A percentile compares a stretch with the other conserved stretches of the same genome.
Evolutionary conservation across 306 rosid species (phyloP).

Genomic region (Malus orientalis): DNA sequence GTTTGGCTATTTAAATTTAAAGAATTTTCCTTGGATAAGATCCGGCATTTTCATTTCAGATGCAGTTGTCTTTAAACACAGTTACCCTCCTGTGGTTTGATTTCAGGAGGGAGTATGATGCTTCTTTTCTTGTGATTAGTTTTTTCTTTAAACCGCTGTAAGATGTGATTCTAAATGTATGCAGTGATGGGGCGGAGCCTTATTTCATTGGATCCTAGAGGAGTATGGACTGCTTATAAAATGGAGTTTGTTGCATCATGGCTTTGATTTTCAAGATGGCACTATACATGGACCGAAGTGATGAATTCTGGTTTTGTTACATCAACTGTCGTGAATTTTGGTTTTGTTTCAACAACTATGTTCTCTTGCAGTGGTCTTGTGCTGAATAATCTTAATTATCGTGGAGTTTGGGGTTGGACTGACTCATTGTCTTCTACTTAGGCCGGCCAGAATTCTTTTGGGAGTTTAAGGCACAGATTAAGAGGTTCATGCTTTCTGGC

Average conservation of each 20-base stretch:
- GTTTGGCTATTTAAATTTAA: background rate
- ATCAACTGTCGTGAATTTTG: too few relatives aligned
- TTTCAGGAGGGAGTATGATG: background rate
- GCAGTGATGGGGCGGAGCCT: background rate
- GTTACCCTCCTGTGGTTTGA: background rate
- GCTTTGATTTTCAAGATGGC: too few relatives aligned
- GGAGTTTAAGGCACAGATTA: background rate
- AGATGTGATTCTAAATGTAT: background rate
- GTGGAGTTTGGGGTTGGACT: background rate
- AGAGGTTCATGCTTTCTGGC: background rate
- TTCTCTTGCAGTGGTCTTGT: background rate
- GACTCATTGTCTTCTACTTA: background rate
- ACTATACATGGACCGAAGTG: too few relatives aligned
- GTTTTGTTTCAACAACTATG: background rate
- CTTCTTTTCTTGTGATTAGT: background rate
- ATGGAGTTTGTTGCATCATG: too few relatives aligned
- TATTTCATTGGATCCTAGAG: background rate
- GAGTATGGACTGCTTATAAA: background rate
- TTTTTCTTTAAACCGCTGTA: background rate
- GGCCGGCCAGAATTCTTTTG: background rate
- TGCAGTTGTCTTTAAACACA: background rate
- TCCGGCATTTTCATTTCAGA: background rate
- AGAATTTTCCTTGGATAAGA: too few relatives aligned
- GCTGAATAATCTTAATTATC: background rate
- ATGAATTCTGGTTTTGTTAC: background rate